A percentile compares a stretch with the other conserved stretches of the same genome.
These are phyloP conservation scores for Lathyrus tuberosus DNA, from an alignment of 306 rosid genomes.

Conservation along the genomic window DNA sequence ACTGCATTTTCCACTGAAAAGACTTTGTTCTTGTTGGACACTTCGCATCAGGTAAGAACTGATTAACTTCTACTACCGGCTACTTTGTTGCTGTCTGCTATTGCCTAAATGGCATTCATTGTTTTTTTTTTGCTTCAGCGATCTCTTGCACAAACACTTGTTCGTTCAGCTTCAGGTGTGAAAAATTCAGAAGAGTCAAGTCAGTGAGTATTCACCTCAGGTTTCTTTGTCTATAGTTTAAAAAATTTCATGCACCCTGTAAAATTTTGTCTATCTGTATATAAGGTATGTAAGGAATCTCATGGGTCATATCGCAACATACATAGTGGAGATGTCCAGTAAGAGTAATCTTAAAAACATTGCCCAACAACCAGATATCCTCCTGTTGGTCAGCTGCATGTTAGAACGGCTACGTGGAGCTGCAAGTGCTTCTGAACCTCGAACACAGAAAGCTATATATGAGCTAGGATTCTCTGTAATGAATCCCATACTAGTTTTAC, in stretches of 20 bases:
- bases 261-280: conserved; percentile 34
- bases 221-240: conserved; percentile 20
- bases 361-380: conserved; percentile 86
- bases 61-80: conserved; percentile 25
- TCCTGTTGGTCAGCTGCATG: conserved; percentile 77
- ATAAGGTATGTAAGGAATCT: conserved; percentile 77
- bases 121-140: conserved; percentile 55
- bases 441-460: conserved; percentile 84
- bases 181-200: conserved; percentile 66
- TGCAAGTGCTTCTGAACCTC: conserved; percentile 90
- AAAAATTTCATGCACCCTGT: conserved; percentile 12
- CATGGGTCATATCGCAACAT: conserved; percentile 73
- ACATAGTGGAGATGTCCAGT: conserved; percentile 71
- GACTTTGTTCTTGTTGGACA: conserved; percentile 63
- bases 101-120: conserved; percentile 34
- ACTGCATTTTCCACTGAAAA: conserved; percentile 77
- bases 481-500: conserved; percentile 72
- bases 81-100: conserved; percentile 27
- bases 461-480: conserved; percentile 82
- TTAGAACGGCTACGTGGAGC: conserved; percentile 97
- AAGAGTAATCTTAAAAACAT: conserved; percentile 68
- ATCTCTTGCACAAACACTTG: conserved; percentile 91
- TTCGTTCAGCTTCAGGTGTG: conserved; percentile 83
- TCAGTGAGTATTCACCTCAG: conserved; percentile 63
- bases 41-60: conserved; percentile 73